Conservation (phyloP, 805 yeast species). For the Saccharomyces paradoxus region DNA sequence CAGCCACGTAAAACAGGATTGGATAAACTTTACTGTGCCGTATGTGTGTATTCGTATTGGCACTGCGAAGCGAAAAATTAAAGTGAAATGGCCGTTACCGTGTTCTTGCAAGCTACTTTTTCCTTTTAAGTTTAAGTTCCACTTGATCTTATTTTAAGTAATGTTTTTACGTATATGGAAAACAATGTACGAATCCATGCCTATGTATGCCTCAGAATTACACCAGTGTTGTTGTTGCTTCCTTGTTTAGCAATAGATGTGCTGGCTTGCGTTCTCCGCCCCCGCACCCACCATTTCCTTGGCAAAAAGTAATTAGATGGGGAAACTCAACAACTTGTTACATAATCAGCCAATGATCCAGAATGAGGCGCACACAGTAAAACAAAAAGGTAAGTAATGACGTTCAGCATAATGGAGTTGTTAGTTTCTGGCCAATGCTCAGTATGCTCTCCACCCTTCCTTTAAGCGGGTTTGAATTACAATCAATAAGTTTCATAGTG, state of each 20-base stretch:
- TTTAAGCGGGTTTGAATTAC: constrained; percentile 60
- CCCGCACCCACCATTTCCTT: background rate
- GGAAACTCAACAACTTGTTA: background rate
- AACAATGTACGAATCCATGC: background rate
- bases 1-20: background rate
- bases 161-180: background rate
- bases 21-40: background rate
- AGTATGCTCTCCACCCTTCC: constrained; percentile 73
- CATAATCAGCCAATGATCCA: background rate
- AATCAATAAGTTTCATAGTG: constrained; percentile 50
- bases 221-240: background rate
- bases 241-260: background rate
- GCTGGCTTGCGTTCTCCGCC: background rate
- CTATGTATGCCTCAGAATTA: background rate
- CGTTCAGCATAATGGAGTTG: constrained; percentile 63
- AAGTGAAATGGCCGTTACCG: background rate
- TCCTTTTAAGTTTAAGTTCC: background rate
- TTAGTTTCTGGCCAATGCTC: constrained; percentile 61
- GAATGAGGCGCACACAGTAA: background rate
- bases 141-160: background rate
- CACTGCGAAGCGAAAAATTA: background rate
- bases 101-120: background rate
- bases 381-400: background rate
- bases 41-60: background rate
- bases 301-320: background rate